Evolutionary conservation across 441 rosid genomes (phyloP).

Genomic region (Aleurites moluccanus): DNA sequence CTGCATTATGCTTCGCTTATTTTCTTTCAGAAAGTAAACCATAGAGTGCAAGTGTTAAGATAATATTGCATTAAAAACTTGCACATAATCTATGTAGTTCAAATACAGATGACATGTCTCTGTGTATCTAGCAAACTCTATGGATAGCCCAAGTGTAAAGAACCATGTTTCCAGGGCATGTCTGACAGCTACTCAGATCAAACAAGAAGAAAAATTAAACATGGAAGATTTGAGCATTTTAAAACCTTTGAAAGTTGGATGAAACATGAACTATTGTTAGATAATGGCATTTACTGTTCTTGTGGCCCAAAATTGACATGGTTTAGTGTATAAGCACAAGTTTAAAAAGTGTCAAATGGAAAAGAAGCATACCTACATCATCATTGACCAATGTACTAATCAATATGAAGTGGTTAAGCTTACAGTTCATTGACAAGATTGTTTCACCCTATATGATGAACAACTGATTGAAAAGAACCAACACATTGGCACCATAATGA

Average conservation of each 20-base stretch:
- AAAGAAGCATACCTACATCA: too few species aligned
- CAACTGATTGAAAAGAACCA: constrained; percentile 4
- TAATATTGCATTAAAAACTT: not conserved
- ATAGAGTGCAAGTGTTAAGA: not conserved
- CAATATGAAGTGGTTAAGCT: too few species aligned
- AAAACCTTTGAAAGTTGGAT: too few species aligned
- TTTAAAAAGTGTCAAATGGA: too few species aligned
- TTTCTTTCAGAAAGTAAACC: not conserved
- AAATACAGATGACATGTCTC: not conserved
- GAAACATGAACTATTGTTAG: too few species aligned
- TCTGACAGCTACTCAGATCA: not conserved
- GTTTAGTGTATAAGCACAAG: not conserved
- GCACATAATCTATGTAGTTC: not conserved
- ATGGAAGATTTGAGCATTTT: too few species aligned
- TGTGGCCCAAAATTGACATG: too few species aligned
- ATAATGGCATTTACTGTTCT: too few species aligned
- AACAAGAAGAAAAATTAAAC: too few species aligned
- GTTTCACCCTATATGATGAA: not conserved
- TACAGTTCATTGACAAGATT: not conserved
- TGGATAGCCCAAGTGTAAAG: not conserved
- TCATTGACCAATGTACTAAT: too few species aligned
- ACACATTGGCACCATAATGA: not conserved
- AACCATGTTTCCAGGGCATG: not conserved
- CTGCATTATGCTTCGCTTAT: not conserved
- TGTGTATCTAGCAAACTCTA: not conserved